Conservation (phyloP, 352 stramenopile species). For the Globisporangium okanoganense region DNA sequence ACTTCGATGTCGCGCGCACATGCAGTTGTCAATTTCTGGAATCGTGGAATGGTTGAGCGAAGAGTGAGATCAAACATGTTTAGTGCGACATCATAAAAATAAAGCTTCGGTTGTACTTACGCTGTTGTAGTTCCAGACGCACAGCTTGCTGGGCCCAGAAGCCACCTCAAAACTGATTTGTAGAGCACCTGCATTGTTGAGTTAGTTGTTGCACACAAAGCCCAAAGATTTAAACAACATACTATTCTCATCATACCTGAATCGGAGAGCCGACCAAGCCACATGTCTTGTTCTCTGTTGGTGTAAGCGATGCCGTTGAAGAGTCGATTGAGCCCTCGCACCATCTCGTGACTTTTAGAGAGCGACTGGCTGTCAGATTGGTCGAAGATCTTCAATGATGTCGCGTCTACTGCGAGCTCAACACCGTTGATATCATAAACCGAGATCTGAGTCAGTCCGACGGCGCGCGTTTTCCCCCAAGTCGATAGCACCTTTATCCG, state of each 20-base stretch:
- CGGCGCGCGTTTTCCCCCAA: slow-evolving; percentile 52
- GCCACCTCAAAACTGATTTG: slow-evolving; percentile 51
- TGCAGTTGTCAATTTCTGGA: slow-evolving; percentile 33
- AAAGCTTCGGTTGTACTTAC: slow-evolving; percentile 23
- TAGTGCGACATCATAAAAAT: too few relatives aligned
- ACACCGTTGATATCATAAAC: slow-evolving; percentile 61
- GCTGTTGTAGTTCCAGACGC: slow-evolving; percentile 82
- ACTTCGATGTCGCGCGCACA: slow-evolving; percentile 70
- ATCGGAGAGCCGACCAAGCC: slow-evolving; percentile 61
- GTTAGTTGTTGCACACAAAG: background rate
- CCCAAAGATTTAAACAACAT: background rate
- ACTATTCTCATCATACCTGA: slow-evolving; percentile 22
- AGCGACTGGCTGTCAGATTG: slow-evolving; percentile 38
- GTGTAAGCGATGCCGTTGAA: slow-evolving; percentile 64
- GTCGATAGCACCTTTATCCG: slow-evolving; percentile 67
- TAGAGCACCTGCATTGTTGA: slow-evolving; percentile 30
- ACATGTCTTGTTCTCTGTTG: slow-evolving; percentile 73
- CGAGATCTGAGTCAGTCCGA: slow-evolving; percentile 64
- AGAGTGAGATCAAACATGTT: too few relatives aligned
- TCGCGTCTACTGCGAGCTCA: slow-evolving; percentile 44
- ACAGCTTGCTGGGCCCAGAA: slow-evolving; percentile 51
- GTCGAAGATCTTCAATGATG: slow-evolving; percentile 51
- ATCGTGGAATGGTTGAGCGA: background rate
- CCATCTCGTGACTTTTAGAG: slow-evolving; percentile 64
- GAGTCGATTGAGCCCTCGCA: slow-evolving; percentile 42